A percentile compares a stretch with the other conserved stretches of the same genome.
Conservation (phyloP, 352 stramenopile genomes). For the Globisporangium paddicum region DNA sequence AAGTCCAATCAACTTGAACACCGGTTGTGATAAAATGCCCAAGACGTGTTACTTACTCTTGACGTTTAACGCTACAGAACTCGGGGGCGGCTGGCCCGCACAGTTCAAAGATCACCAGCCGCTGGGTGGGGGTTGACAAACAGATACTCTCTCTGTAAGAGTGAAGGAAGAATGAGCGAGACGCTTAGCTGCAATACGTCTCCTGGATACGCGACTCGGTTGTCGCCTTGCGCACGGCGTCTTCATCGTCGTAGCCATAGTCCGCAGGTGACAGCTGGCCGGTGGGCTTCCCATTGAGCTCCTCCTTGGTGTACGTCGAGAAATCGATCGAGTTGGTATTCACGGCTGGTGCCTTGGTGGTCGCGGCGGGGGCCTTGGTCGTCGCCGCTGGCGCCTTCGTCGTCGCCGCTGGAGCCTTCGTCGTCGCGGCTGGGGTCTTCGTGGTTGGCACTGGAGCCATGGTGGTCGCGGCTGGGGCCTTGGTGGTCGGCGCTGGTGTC, state of each 20-base stretch:
- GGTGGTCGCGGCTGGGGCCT: not conserved
- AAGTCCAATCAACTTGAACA: not conserved
- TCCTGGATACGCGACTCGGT: not conserved
- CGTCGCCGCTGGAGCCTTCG: not conserved
- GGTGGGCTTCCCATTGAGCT: slow-evolving; percentile 6
- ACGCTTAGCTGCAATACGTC: slow-evolving; percentile 1
- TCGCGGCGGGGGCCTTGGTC: not conserved
- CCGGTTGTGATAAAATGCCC: not conserved
- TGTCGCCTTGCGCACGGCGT: too few relatives aligned
- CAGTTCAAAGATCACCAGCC: not conserved
- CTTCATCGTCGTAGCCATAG: not conserved
- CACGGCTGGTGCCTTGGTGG: not conserved
- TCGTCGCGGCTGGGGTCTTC: not conserved
- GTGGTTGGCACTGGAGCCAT: slow-evolving; percentile 1
- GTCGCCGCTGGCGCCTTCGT: not conserved
- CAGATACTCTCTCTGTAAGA: slow-evolving; percentile 3
- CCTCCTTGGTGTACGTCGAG: slow-evolving; percentile 6
- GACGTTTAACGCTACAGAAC: not conserved
- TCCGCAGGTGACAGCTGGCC: not conserved
- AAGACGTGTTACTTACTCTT: slow-evolving; percentile 5
- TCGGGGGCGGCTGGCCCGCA: not conserved
- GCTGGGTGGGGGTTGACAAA: not conserved
- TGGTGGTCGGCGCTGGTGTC: slow-evolving; percentile 8
- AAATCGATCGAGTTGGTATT: slow-evolving; percentile 1
- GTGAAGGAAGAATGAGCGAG: not conserved